Evolutionary conservation across 78 protist species (phyloP), one percentile per base, ranked within the genome.

Genomic region (Dictyostelium brefeldianum): DNA sequence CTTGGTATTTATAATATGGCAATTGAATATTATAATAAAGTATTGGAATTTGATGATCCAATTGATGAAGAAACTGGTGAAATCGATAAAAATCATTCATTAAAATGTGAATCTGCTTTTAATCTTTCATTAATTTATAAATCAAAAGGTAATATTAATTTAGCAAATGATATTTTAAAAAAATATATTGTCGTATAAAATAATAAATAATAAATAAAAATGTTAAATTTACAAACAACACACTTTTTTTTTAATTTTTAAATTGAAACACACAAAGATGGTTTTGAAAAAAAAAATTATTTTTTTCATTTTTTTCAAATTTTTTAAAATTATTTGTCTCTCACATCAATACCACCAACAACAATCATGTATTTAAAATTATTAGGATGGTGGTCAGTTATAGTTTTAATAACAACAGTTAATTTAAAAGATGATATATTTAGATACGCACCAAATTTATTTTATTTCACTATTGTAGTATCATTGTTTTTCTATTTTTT

Each of bases 71-170:
- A 74, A 14, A 54, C 54, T 15, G 64, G 59, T 11, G 92, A 85
- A 57, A 17, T 18, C 47, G 78, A 87, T 62, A 27, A 22, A 12
- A 25, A 77, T 25, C 54, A 77, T 27, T 62, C 84, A 41, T 57
- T 87, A 31, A 87, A 87, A 64, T 57, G 48, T 48, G 93, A 87
- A 51, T 64, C 93, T 36, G 93, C 93, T 36, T 87, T 87, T 51
- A 87, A 87, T 64, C 73, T 87, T 20, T 87, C 93, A 18, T 22
- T 59, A 18, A 77, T 87, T 11, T 87, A 87, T 51, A 77, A 87
- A 77, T 22, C 53, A 20, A 43, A 77, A 15, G 78, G 57, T 64
- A 87, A 87, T 20, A 50, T 73, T n/a, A n/a, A 22, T 18, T 65
- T 77, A 12, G 93, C 93, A 4, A 48, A 56, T 51, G 15, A 77